A percentile compares a stretch with the other conserved stretches of the same genome.
Evolutionary conservation across 2,329 filamentous ascomycete genomes (phyloP).

Genomic region (Sarocladium oryzae): DNA sequence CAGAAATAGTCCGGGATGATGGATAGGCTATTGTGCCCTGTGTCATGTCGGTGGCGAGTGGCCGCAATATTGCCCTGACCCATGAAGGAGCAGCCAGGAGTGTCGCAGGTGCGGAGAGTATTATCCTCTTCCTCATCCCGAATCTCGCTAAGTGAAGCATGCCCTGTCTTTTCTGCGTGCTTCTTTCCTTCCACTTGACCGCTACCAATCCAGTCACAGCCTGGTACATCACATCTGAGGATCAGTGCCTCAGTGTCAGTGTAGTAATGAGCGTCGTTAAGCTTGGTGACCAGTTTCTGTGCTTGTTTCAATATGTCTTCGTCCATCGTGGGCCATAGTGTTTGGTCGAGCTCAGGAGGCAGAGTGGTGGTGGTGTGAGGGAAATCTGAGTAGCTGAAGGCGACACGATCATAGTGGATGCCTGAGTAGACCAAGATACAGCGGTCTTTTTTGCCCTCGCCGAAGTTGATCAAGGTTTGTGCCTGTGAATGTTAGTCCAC

Average conservation of each 20-base stretch:
- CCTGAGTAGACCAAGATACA: slow-evolving; percentile 85
- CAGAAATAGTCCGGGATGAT: slow-evolving; percentile 30
- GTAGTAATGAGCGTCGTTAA: slow-evolving; percentile 71
- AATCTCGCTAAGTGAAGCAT: slow-evolving; percentile 51
- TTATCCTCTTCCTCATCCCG: slow-evolving; percentile 79
- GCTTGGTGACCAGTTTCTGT: slow-evolving; percentile 53
- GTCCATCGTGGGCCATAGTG: slow-evolving; percentile 46
- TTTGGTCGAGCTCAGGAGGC: slow-evolving; percentile 68
- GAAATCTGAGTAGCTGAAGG: slow-evolving; percentile 58
- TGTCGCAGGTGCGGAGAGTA: slow-evolving; percentile 71
- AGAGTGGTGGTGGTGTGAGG: slow-evolving; percentile 49
- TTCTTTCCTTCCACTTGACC: slow-evolving; percentile 56
- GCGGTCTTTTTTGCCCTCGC: slow-evolving; percentile 61
- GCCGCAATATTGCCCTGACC: slow-evolving; percentile 59
- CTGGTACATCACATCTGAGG: slow-evolving; percentile 63
- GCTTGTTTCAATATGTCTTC: slow-evolving; percentile 67
- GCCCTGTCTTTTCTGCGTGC: slow-evolving; percentile 57
- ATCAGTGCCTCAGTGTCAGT: slow-evolving; percentile 80
- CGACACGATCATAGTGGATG: slow-evolving; percentile 89
- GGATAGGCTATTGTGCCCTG: slow-evolving; percentile 46
- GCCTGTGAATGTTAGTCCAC: slow-evolving; percentile 17
- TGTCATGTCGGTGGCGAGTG: slow-evolving; percentile 50
- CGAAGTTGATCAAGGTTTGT: slow-evolving; percentile 53
- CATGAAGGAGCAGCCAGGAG: slow-evolving; percentile 52
- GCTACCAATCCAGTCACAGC: slow-evolving; percentile 61